phyloP scores from a whole-genome alignment of 2,329 filamentous ascomycete species.

The Lojkania enalia region DNA sequence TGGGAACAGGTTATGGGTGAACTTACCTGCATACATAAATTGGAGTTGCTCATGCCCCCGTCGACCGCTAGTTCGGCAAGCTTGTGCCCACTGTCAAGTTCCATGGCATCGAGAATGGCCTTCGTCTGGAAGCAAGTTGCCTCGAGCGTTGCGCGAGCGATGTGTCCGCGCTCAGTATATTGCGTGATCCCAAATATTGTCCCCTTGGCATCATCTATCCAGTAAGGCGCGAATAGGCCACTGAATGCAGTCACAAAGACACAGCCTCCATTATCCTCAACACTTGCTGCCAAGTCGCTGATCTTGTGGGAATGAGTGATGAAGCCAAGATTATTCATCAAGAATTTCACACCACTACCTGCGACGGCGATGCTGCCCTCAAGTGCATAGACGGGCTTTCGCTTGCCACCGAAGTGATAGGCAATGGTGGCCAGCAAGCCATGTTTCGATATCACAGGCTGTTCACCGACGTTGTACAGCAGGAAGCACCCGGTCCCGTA shows the following conservation, averaged over 20 bases:
- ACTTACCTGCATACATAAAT: slow-evolving; percentile 76
- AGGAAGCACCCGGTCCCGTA: slow-evolving; percentile 91
- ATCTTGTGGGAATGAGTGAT: slow-evolving; percentile 65
- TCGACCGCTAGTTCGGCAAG: slow-evolving; percentile 79
- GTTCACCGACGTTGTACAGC: slow-evolving; percentile 82
- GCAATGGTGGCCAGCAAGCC: slow-evolving; percentile 85
- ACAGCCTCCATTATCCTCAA: slow-evolving; percentile 78
- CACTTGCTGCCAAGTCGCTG: slow-evolving; percentile 64
- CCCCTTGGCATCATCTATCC: slow-evolving; percentile 90
- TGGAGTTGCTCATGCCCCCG: slow-evolving; percentile 85
- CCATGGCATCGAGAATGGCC: slow-evolving; percentile 90
- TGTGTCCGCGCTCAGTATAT: slow-evolving; percentile 81
- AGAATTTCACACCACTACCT: slow-evolving; percentile 73
- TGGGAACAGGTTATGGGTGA: slow-evolving; percentile 10
- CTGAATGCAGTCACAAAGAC: slow-evolving; percentile 89
- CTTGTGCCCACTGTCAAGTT: slow-evolving; percentile 76
- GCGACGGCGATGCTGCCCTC: slow-evolving; percentile 85
- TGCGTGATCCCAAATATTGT: slow-evolving; percentile 83
- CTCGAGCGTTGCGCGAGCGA: slow-evolving; percentile 86
- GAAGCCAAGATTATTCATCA: slow-evolving; percentile 68
- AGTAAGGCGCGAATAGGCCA: slow-evolving; percentile 89
- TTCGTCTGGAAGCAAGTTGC: slow-evolving; percentile 92
- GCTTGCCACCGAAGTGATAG: slow-evolving; percentile 73
- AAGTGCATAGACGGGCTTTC: slow-evolving; percentile 74
- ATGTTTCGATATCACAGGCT: slow-evolving; percentile 82